A percentile compares a stretch with the other conserved stretches of the same genome.
Conservation (phyloP, 2,329 filamentous ascomycete genomes). For the Cadophora malorum region DNA sequence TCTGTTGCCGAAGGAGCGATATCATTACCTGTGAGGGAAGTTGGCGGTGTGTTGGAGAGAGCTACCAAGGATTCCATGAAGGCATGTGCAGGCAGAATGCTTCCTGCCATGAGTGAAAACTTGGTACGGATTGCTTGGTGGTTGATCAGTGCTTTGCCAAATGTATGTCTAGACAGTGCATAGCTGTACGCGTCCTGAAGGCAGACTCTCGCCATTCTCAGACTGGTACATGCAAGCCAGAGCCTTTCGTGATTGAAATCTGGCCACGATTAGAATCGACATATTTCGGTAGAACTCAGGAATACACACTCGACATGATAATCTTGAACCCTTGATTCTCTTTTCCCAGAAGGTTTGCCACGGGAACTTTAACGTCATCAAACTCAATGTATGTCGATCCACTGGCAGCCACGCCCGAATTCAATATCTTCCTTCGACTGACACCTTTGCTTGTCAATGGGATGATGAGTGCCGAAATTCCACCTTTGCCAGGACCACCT, state of each 20-base stretch:
- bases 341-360: constrained; percentile 94
- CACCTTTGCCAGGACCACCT: constrained; percentile 85
- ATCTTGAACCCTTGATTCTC: constrained; percentile 93
- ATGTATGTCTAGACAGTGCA: constrained; percentile 91
- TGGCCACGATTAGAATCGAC: constrained; percentile 46
- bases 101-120: constrained; percentile 86
- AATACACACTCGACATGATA: constrained; percentile 44
- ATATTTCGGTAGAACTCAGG: not conserved
- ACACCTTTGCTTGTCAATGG: constrained; percentile 56
- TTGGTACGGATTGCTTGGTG: constrained; percentile 96
- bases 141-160: constrained; percentile 93
- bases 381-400: constrained; percentile 90
- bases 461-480: constrained; percentile 86
- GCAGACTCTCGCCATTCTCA: constrained; percentile 92
- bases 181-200: constrained; percentile 95
- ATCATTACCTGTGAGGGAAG: not conserved
- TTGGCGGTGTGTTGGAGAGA: constrained; percentile 73
- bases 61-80: constrained; percentile 28
- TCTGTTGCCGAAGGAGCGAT: constrained; percentile 46
- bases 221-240: constrained; percentile 92
- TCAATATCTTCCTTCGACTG: not conserved
- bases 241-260: constrained; percentile 99
- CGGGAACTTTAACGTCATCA: constrained; percentile 96
- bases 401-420: not conserved
- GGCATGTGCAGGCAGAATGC: constrained; percentile 90